A percentile compares a stretch with the other conserved stretches of the same genome.
phyloP scores from a whole-genome alignment of 345 rosid species.

The Trapa bicornis region DNA sequence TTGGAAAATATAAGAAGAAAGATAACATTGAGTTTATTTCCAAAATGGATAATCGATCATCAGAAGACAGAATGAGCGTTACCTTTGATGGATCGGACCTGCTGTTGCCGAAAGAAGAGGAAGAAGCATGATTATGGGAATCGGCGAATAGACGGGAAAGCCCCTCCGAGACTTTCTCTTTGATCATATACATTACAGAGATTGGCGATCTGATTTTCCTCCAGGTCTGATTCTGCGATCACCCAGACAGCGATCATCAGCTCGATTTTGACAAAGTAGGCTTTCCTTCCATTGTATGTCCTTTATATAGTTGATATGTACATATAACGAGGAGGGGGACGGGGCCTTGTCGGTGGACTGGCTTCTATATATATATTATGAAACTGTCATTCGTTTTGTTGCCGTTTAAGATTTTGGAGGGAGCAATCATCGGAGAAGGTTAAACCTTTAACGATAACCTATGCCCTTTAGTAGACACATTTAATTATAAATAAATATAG shows the following conservation, averaged over 20 bases:
- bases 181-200: too few relatives aligned
- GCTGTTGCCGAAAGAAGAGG: constrained; percentile 11
- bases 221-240: neutral
- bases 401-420: neutral
- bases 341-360: neutral
- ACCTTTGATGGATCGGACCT: constrained; percentile 34
- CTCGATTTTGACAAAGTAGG: neutral
- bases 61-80: neutral
- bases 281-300: neutral
- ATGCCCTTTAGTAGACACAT: too few relatives aligned
- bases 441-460: too few relatives aligned
- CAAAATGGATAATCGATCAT: neutral
- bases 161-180: neutral
- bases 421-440: neutral
- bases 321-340: neutral
- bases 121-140: neutral
- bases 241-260: neutral
- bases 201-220: too few relatives aligned
- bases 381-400: neutral
- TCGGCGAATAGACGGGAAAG: too few relatives aligned
- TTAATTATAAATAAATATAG: too few relatives aligned
- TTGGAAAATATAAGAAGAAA: neutral
- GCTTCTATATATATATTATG: too few relatives aligned
- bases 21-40: neutral
- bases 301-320: too few relatives aligned